Base-by-base conservation (phyloP, 305 asterid species). In the Fraxinus sp. region DNA sequence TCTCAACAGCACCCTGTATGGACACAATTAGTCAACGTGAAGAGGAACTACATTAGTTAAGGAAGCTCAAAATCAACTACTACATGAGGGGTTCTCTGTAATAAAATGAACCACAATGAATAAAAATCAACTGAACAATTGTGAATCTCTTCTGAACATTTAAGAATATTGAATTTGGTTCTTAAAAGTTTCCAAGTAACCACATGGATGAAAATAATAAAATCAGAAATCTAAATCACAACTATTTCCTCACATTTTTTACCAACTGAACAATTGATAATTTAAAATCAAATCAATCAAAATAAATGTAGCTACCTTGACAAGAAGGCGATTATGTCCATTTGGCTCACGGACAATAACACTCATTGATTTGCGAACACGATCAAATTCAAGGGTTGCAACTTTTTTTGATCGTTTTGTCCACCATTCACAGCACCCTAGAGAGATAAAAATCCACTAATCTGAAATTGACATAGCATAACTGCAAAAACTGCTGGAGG, bases 351-450 rank as follows among this genome's bases (percentile, higher is more conserved):
- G 91, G 35, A 89, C 94, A 75, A 95, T 85, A 81, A 95, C 98
- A 80, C 99, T 86, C 99, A 94, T 94, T 44, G 99, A 95, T 83
- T 94, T 95, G 20, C 99, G 94, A 66, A 91, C 86, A 52, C 99
- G 95, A 80, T 95, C 99, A 89, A 95, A 95, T 85, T 94, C 99
- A 84, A 95, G 82, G 0, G 97, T 91, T 11, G 97, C 98, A 79
- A 92, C 90, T 84, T 89, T 91, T 80, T 88, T 91, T 22, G 91
- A 91, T 86, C 90, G 89, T 85, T 90, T 91, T 10, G 87, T 87
- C 99, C 99, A 95, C 97, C 97, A 92, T 46, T 91, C 95, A 64
- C 95, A 95, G 78, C 95, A 95, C 11, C 90, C 98, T 94, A 88
- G n/a, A 41, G 68, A 76, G 11, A 64, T 30, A 83, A 16, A 79